Evolutionary conservation across 169 alveolate genomes (phyloP).

Genomic region (Plasmodium blacklocki): DNA sequence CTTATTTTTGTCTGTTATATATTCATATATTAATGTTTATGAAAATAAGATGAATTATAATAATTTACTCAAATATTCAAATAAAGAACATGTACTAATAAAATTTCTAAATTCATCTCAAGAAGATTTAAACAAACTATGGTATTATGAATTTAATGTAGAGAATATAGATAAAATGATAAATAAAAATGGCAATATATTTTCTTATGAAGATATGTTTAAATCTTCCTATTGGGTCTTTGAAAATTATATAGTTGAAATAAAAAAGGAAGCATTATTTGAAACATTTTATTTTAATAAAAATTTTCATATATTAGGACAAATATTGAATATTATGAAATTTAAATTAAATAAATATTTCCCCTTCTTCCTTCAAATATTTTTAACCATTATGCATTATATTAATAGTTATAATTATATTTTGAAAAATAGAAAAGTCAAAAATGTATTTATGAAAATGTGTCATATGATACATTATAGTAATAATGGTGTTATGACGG

Average conservation of each 20-base stretch:
- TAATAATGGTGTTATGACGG: no score
- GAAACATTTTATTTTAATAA: constrained; percentile 24
- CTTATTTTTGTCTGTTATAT: constrained; percentile 37
- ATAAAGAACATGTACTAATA: constrained; percentile 39
- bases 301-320: constrained; percentile 31
- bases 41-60: constrained; percentile 30
- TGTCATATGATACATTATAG: constrained; percentile 2
- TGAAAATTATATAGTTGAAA: constrained; percentile 52
- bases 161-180: not conserved
- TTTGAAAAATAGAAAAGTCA: constrained; percentile 20
- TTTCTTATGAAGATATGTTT: constrained; percentile 49
- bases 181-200: not conserved
- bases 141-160: constrained; percentile 40
- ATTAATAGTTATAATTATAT: constrained; percentile 41
- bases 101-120: constrained; percentile 16
- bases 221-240: constrained; percentile 46
- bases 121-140: constrained; percentile 12
- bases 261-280: constrained; percentile 57
- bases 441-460: not conserved
- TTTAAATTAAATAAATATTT: constrained; percentile 37
- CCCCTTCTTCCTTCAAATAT: constrained; percentile 44
- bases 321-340: constrained; percentile 58
- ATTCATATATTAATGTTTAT: constrained; percentile 57
- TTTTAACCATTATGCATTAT: constrained; percentile 57
- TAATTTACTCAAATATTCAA: constrained; percentile 43